Base-by-base conservation (phyloP, 2,329 filamentous ascomycete species). In the Hypoxylon sp. region DNA sequence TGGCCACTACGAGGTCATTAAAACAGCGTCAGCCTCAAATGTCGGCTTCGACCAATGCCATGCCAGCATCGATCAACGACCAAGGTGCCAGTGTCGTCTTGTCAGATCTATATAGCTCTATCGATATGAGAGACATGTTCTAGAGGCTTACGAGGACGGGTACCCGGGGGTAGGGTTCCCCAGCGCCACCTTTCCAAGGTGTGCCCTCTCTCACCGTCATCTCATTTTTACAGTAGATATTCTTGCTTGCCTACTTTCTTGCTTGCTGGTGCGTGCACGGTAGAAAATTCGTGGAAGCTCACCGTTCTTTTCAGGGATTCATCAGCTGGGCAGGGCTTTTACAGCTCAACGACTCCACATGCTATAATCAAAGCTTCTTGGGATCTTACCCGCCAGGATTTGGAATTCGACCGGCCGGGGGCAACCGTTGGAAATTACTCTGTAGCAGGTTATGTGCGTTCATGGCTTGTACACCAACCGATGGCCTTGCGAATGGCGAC, bases 271-370 rank as follows among this genome's bases (percentile, higher is more conserved):
- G 36, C n/a, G 35, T 35, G n/a, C 5, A 23, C 9, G 21, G 21
- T 15, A 42, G 31, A 40, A 29, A 13, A 30, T 48, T 26, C 12
- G 47, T 25, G 36, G 9, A 56, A 40, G 32, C 44, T 52, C 43
- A 42, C 47, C 23, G 42, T 45, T 36, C 37, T 37, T 41, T 44
- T 30, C 55, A 57, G 49, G 52, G 56, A 42, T 59, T 51, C 42
- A 56, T 53, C 56, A 59, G 56, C 56, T 51, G 48, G 37, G 32
- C 56, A 42, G 52, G 56, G 52, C 31, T 35, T 36, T 20, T 26
- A 35, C 23, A 13, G 25, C 31, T 42, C 19, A 38, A 29, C 27
- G 25, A 47, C 56, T 38, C 49, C 48, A 53, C 52, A n/a, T 34
- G 26, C 51, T 53, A 37, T 44, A 48, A 37, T 49, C 36, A 16